These are phyloP conservation scores for Penicillium brasilianum DNA, from an alignment of 2,329 filamentous ascomycete species.

Conservation along the genomic window DNA sequence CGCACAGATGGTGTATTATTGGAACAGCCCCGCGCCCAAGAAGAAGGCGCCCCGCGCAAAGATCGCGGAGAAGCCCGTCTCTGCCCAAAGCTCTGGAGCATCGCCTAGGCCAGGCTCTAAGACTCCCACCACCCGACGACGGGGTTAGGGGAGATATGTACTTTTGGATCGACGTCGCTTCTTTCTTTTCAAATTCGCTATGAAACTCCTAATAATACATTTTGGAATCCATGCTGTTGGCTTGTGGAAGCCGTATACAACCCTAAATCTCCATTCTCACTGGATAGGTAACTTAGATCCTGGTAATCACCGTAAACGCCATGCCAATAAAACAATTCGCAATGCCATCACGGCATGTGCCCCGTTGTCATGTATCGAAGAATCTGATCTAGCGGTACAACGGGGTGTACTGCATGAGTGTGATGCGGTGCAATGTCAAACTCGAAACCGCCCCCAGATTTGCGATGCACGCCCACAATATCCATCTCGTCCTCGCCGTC, in stretches of 20 bases:
- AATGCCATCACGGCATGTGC: conserved; percentile 22
- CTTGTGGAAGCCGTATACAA: neutral
- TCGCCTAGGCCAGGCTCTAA: conserved; percentile 50
- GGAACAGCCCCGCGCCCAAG: conserved; percentile 67
- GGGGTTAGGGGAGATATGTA: conserved; percentile 48
- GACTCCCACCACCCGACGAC: conserved; percentile 61
- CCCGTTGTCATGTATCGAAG: conserved; percentile 59
- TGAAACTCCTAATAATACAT: conserved; percentile 23
- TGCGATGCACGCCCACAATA: conserved; percentile 43
- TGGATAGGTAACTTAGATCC: neutral
- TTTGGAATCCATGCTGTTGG: conserved; percentile 15
- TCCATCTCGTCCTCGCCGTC: conserved; percentile 50
- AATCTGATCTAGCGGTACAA: conserved; percentile 53
- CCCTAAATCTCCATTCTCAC: neutral
- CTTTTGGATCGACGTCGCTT: conserved; percentile 12
- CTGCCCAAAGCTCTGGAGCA: conserved; percentile 48
- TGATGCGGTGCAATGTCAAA: conserved; percentile 42
- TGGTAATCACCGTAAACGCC: neutral
- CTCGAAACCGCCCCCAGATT: conserved; percentile 39
- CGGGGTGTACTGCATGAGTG: conserved; percentile 30
- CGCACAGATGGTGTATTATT: conserved; percentile 93
- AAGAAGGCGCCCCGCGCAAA: conserved; percentile 43
- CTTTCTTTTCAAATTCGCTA: conserved; percentile 14
- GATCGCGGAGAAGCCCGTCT: conserved; percentile 35
- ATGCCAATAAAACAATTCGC: neutral